Evolutionary conservation across 495 filamentous ascomycete genomes (phyloP), one percentile per base, ranked within the genome.

Genomic region (Penicillium herquei): DNA sequence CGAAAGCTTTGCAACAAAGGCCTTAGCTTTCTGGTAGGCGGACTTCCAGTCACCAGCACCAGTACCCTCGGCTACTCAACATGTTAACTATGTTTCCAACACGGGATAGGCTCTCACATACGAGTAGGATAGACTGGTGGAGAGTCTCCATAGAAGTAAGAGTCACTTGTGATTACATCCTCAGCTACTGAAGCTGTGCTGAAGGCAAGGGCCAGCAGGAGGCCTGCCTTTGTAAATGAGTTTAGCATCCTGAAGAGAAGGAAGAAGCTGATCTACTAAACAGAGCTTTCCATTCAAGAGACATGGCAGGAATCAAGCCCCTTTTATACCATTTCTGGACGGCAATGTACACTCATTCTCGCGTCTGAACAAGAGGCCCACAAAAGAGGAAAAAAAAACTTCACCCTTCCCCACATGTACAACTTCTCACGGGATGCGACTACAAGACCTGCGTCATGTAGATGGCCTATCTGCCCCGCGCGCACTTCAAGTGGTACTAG

Each of bases 31-130:
- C 17, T 68, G 69, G 40, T 75, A 61, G 1, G 83, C 73, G 34
- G 67, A 62, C 1, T 66, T 63, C 82, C 82, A 86, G n/a, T 79
- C 79, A 30, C 79, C 81, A 8, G 84, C 77, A 7, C 82, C 79
- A 6, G 86, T 61, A 7, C 59, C 64, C 17, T 69, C 49, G 13
- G 64, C 67, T 70, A 14, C 13, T 26, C 12, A 53, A n/a, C n/a
- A 42, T 1, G 35, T 14, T 47, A 16, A 33, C 16, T 16, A 6
- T 2, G 11, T 31, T 1, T 13, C 2, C 11, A 18, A 7, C 12
- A 1, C 30, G 16, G 1, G 39, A 8, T 17, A 0, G 6, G 26
- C 34, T 10, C 4, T 26, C 21, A 63, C 70, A 37, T 64, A 75
- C 70, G 81, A 0, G 79, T 76, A 6, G 81, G 82, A 57, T 81